Evolutionary conservation across 2,329 filamentous ascomycete genomes (phyloP), one percentile per base, ranked within the genome.

Genomic region (Fusarium humuli): DNA sequence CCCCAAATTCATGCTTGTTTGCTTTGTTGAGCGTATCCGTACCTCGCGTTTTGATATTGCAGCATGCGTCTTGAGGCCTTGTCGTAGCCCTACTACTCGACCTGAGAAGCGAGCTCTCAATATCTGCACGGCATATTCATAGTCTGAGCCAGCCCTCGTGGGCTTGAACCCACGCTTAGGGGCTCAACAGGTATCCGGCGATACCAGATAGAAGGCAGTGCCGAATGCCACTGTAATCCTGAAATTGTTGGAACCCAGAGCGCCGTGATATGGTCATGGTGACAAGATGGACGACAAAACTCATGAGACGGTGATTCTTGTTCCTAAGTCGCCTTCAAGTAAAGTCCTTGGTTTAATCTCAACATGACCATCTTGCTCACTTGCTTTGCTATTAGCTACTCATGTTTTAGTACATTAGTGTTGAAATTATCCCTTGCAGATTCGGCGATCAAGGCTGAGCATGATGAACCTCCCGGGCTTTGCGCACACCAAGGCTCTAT

Each of bases 401-500:
- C 44, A 16, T 11, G 20, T 10, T 18, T 44, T 34, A 20, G n/a
- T 32, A 54, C 18, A 32, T 53, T 56, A 32, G 46, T 64, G 63
- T 30, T 64, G 45, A 41, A 29, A 42, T 32, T 47, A 72, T 67
- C 70, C 70, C 72, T 75, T 73, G 60, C 64, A 72, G 61, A 45
- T 47, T 59, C 63, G 27, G 49, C 44, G 72, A 72, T 72, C 72
- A 72, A 69, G 60, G 64, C 56, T 49, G 61, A 55, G 49, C 47
- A 64, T 59, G 45, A 62, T 65, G 23, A 72, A 65, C 67, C 64
- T 53, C 68, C 72, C 69, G 52, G 69, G 65, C 69, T 52, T 62
- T 55, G 54, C 69, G 69, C 64, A 75, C 67, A 59, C 61, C 61
- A 70, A 54, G 57, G 41, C 58, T 70, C 63, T 74, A 73, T 68